A percentile compares a stretch with the other conserved stretches of the same genome.
These are phyloP conservation scores for Ascoidea asiatica DNA, from an alignment of 805 yeast genomes.

Conservation along the genomic window DNA sequence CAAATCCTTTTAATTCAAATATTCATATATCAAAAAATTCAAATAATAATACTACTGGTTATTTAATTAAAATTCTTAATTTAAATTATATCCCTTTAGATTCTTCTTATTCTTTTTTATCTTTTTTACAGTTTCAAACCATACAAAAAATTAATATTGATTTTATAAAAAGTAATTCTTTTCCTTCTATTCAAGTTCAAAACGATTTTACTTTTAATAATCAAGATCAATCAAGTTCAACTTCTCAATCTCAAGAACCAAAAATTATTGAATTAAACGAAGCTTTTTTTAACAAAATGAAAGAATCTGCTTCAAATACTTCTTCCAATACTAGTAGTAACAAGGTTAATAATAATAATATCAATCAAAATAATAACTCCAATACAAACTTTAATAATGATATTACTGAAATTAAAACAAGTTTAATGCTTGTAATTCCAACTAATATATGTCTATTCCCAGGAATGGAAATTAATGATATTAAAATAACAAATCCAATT, in stretches of 20 bases:
- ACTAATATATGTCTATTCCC: constrained; percentile 6
- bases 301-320: not conserved
- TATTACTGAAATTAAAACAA: not conserved
- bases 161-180: not conserved
- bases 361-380: not conserved
- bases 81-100: not conserved
- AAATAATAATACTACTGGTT: not conserved
- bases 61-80: not conserved
- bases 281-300: not conserved
- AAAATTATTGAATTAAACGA: not conserved
- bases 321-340: not conserved
- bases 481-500: constrained; percentile 7
- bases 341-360: not conserved
- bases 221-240: not conserved
- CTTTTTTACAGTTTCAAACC: not conserved
- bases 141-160: not conserved
- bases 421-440: constrained; percentile 4
- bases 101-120: not conserved
- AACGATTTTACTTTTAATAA: not conserved
- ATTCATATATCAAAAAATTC: too few relatives aligned
- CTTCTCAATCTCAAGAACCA: too few relatives aligned
- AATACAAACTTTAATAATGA: not conserved
- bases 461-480: constrained; percentile 1
- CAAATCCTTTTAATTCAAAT: not conserved
- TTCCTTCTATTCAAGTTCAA: not conserved